Evolutionary conservation across 176 grass and related monocot species (phyloP).

Genomic region (Themeda triandra): DNA sequence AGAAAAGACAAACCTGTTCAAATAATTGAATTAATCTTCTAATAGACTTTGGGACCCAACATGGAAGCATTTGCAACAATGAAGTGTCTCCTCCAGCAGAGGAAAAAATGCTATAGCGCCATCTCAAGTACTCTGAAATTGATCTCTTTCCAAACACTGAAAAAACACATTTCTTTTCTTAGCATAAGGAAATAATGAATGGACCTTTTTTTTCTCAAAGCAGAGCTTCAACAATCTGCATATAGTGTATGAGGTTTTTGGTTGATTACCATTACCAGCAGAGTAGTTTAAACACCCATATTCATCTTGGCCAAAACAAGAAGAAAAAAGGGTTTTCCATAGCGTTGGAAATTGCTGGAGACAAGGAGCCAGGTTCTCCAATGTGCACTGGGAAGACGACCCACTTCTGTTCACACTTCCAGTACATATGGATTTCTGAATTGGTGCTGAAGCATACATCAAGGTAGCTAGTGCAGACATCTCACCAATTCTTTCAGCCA

Average conservation of each 20-base stretch:
- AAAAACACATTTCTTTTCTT: constrained; percentile 23
- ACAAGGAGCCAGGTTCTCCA: constrained; percentile 67
- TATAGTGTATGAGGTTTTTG: constrained; percentile 16
- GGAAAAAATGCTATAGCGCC: constrained; percentile 78
- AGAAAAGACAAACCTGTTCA: constrained; percentile 68
- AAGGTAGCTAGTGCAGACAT: constrained; percentile 89
- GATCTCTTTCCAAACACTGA: constrained; percentile 60
- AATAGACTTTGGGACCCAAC: constrained; percentile 67
- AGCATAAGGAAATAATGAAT: constrained; percentile 1
- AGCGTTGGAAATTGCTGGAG: constrained; percentile 74
- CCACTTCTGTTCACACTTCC: constrained; percentile 81
- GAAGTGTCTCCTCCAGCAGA: constrained; percentile 87
- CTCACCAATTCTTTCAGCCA: constrained; percentile 76
- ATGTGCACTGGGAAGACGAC: constrained; percentile 68
- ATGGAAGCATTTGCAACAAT: constrained; percentile 83
- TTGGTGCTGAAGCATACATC: constrained; percentile 84
- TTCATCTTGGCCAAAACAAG: constrained; percentile 71
- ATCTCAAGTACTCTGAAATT: constrained; percentile 73
- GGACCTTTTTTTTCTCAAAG: neutral
- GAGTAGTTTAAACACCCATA: constrained; percentile 57
- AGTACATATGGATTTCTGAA: constrained; percentile 74
- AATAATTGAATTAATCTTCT: constrained; percentile 89
- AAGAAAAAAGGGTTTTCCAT: constrained; percentile 68
- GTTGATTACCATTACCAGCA: constrained; percentile 53
- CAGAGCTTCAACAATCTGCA: constrained; percentile 23